These are phyloP conservation scores for Vitis hybrid DNA, from an alignment of 177 flowering plant genomes.

Conservation along the genomic window DNA sequence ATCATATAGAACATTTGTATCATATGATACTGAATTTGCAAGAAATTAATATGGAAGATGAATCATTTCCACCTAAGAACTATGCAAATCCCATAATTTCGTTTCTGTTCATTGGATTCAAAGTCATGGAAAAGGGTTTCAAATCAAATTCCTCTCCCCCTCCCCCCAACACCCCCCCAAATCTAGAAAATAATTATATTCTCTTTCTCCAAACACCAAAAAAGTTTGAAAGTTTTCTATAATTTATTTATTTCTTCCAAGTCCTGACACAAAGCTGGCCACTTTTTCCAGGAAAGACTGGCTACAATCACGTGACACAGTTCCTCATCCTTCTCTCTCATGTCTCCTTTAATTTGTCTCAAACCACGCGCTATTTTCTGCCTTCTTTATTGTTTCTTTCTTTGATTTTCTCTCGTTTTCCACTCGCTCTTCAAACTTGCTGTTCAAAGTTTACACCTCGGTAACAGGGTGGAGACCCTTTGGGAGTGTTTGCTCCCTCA, in stretches of 20 bases:
- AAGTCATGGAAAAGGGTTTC: too few species aligned
- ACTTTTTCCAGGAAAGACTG: slow-evolving; percentile 17
- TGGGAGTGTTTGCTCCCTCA: slow-evolving; percentile 4
- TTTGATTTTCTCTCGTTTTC: background rate
- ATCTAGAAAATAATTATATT: too few species aligned
- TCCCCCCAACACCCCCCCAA: too few species aligned
- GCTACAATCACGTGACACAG: slow-evolving; percentile 38
- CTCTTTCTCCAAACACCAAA: background rate
- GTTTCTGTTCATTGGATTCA: too few species aligned
- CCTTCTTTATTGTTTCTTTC: background rate
- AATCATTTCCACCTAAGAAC: too few species aligned
- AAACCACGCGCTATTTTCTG: slow-evolving; percentile 33
- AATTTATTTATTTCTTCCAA: slow-evolving; percentile 3
- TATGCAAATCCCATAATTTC: too few species aligned
- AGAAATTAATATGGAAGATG: too few species aligned
- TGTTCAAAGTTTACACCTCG: background rate
- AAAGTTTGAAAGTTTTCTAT: background rate
- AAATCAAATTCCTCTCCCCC: too few species aligned
- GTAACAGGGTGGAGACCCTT: background rate
- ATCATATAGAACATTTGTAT: too few species aligned
- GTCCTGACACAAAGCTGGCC: slow-evolving; percentile 9
- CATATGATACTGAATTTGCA: too few species aligned
- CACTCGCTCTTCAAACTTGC: slow-evolving; percentile 2
- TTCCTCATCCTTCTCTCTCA: slow-evolving; percentile 10
- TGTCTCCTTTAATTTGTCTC: slow-evolving; percentile 19